Conservation (phyloP, 2,329 filamentous ascomycete species). For the Neodidymelliopsis sp. region DNA sequence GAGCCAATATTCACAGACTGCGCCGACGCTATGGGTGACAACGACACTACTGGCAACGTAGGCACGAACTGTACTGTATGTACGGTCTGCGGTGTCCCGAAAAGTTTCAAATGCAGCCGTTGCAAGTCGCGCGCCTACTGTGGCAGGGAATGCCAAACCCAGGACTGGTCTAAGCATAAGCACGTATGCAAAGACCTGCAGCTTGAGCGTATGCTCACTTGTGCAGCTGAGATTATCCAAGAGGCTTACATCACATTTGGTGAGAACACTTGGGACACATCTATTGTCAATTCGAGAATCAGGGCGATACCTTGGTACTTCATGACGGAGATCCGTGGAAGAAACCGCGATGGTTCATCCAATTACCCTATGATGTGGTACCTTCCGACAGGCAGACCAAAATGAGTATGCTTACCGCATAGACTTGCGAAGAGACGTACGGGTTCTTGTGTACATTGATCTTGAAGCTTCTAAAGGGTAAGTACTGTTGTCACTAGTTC, state of each 20-base stretch:
- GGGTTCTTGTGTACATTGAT: conserved; percentile 2
- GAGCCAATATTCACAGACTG: too few relatives aligned
- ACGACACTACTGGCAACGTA: neutral
- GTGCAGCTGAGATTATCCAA: conserved; percentile 6
- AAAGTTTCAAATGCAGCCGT: neutral
- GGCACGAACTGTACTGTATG: neutral
- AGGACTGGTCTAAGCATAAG: conserved; percentile 1
- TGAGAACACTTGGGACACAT: conserved; percentile 9
- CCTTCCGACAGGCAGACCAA: neutral
- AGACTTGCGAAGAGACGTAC: conserved; percentile 5
- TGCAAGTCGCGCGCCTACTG: neutral
- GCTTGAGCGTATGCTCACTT: neutral
- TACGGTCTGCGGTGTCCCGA: neutral
- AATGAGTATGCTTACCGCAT: neutral
- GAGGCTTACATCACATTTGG: conserved; percentile 8
- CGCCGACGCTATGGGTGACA: neutral
- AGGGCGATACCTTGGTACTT: neutral
- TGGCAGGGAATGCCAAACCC: neutral
- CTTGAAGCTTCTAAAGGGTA: neutral
- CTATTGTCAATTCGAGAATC: conserved; percentile 1
- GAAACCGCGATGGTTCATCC: neutral
- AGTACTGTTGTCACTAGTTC: neutral
- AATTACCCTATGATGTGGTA: conserved; percentile 5
- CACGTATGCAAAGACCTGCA: neutral
- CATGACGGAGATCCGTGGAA: conserved; percentile 3